Conservation (phyloP, 2,329 filamentous ascomycete genomes). For the Elsinoe batatas region DNA sequence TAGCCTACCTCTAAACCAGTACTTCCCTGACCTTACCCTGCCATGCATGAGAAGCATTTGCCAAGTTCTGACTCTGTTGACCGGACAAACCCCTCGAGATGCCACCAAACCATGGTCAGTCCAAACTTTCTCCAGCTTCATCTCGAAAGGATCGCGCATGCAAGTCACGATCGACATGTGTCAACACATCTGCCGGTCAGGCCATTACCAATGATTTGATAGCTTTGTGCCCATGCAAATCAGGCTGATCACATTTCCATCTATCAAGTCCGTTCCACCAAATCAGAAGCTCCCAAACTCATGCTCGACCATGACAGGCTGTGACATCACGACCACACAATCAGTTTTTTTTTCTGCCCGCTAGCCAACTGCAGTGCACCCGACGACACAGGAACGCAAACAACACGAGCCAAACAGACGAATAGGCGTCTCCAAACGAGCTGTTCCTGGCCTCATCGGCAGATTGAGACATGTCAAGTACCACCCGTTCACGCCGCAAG, state of each 20-base stretch:
- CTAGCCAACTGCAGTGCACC: background rate
- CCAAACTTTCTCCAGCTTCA: conserved; percentile 5
- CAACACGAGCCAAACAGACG: background rate
- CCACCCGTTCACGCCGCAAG: conserved; percentile 4
- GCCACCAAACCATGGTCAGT: background rate
- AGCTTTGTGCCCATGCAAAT: background rate
- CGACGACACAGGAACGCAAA: background rate
- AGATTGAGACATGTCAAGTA: conserved; percentile 9
- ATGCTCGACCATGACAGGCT: background rate
- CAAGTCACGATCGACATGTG: background rate
- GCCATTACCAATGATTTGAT: background rate
- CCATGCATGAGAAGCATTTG: conserved; percentile 1
- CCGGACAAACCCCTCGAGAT: background rate
- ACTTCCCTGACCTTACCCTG: background rate
- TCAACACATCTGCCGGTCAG: background rate
- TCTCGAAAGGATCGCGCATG: background rate
- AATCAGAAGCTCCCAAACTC: background rate
- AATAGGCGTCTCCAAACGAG: background rate
- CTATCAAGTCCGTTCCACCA: background rate
- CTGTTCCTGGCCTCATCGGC: conserved; percentile 1
- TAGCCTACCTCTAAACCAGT: background rate
- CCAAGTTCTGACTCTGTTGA: background rate
- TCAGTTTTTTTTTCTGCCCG: background rate
- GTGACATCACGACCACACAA: conserved; percentile 8
- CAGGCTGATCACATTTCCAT: background rate